phyloP scores from a whole-genome alignment of 345 rosid genomes.

The Angophora floribunda region DNA sequence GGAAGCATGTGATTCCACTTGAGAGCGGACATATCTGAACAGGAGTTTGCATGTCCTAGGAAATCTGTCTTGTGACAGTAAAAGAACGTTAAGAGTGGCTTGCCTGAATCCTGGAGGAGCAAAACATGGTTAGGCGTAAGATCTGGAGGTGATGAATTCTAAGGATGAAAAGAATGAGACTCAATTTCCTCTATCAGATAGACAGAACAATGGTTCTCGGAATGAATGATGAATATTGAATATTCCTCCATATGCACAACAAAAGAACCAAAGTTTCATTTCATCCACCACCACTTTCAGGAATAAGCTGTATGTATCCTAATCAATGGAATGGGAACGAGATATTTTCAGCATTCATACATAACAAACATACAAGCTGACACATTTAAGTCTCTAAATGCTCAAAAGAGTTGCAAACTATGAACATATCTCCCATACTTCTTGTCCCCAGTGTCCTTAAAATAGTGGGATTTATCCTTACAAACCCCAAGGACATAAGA shows the following conservation, averaged over 20 bases:
- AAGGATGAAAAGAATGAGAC: accelerated
- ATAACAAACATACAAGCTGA: background rate
- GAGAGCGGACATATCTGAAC: background rate
- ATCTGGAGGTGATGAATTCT: background rate
- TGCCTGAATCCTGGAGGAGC: background rate
- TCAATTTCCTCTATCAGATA: background rate
- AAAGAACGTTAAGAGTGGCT: background rate
- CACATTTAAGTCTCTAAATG: background rate
- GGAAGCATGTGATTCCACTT: background rate
- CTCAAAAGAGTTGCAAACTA: background rate
- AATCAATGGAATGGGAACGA: background rate
- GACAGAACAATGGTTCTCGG: background rate
- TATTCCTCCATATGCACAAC: background rate
- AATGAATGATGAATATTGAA: background rate
- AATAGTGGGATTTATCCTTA: background rate
- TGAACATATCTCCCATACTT: background rate
- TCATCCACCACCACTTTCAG: background rate
- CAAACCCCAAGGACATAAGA: background rate
- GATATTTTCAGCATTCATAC: background rate
- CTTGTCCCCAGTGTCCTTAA: background rate
- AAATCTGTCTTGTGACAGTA: background rate
- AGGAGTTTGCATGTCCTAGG: background rate
- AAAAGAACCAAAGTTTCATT: background rate
- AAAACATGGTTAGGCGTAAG: background rate
- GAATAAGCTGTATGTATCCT: background rate